These are phyloP conservation scores for Trametes sanguinea DNA, from an alignment of 768 basidiomycete genomes.

Conservation along the genomic window DNA sequence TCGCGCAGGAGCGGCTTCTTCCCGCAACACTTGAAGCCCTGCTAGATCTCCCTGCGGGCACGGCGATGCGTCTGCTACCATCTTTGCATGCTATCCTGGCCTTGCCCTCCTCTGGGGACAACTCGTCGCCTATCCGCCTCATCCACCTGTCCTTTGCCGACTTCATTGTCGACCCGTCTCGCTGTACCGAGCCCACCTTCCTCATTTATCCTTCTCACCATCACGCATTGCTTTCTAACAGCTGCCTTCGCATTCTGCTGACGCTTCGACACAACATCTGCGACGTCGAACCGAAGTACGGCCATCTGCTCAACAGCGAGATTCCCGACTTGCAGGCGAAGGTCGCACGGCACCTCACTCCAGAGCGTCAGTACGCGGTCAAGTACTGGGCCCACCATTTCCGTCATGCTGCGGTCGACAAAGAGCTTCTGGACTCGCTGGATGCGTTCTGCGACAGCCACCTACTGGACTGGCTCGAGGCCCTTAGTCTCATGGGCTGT, in stretches of 20 bases:
- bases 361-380: constrained; percentile 27
- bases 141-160: no score
- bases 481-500: constrained; percentile 5
- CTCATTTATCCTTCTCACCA: constrained; percentile 3
- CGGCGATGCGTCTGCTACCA: no score
- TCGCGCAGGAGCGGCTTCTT: no score
- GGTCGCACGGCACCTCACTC: constrained; percentile 13
- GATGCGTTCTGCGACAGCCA: constrained; percentile 17
- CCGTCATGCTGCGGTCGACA: not conserved
- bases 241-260: not conserved
- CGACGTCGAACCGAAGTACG: not conserved
- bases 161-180: no score
- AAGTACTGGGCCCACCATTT: constrained; percentile 20
- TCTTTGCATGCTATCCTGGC: no score
- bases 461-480: constrained; percentile 30
- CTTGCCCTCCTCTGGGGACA: no score
- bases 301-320: constrained; percentile 5
- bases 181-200: no score
- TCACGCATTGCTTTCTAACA: not conserved
- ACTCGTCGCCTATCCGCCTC: no score
- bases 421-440: not conserved
- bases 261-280: constrained; percentile 12
- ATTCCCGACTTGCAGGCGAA: not conserved
- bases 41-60: no score
- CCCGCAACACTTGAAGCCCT: no score